Conservation (phyloP, 148 eudicot species). For the Limonium bicolor region DNA sequence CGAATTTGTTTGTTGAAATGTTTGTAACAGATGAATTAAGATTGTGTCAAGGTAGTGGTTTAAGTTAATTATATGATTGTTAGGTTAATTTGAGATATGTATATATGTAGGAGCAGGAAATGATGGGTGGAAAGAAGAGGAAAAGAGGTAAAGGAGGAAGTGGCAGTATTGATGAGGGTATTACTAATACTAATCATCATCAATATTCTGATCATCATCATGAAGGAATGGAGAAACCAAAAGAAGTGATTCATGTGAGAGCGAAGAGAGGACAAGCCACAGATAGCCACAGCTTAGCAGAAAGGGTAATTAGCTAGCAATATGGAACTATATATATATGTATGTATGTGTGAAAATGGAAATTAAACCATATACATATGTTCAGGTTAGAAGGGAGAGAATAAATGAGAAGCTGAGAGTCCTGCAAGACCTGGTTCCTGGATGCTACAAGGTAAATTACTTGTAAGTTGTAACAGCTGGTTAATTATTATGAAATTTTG, state of each 20-base stretch:
- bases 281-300: conserved; percentile 7
- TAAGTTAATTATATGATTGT: too few relatives aligned
- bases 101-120: not conserved
- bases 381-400: conserved; percentile 7
- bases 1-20: not conserved
- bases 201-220: too few relatives aligned
- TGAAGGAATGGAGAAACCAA: conserved; percentile 3
- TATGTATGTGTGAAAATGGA: not conserved
- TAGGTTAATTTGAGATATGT: too few relatives aligned
- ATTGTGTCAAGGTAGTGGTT: too few relatives aligned
- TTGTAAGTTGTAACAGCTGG: not conserved
- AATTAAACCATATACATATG: not conserved
- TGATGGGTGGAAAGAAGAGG: conserved; percentile 5
- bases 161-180: too few relatives aligned
- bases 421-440: conserved; percentile 5
- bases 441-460: conserved; percentile 4
- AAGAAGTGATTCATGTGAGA: conserved; percentile 5
- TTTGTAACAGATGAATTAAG: too few relatives aligned
- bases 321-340: not conserved
- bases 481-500: not conserved
- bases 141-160: not conserved
- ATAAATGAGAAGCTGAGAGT: conserved; percentile 6
- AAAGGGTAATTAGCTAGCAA: not conserved
- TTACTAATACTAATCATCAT: too few relatives aligned
- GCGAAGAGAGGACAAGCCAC: conserved; percentile 6